A percentile compares a stretch with the other conserved stretches of the same genome.
Evolutionary conservation across 129 eudicot species (phyloP).

Genomic region (Arctium lappa): DNA sequence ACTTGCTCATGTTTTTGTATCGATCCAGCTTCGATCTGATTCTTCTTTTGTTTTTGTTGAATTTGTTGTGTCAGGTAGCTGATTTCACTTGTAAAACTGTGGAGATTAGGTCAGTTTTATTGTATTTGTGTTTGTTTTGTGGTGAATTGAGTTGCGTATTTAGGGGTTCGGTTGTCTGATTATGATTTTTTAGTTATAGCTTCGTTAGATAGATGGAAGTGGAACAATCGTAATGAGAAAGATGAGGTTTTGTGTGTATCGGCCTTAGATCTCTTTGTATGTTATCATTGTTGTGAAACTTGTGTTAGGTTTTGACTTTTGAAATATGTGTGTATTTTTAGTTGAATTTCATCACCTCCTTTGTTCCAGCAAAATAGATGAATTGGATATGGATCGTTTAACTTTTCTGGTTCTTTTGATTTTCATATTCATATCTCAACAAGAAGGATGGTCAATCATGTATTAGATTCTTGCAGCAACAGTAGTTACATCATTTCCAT

Average conservation of each 20-base stretch:
- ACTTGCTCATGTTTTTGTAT: constrained; percentile 7
- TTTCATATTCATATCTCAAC: background rate
- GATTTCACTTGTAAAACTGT: background rate
- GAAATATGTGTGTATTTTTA: background rate
- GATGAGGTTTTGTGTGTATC: background rate
- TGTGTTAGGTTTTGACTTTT: constrained; percentile 17
- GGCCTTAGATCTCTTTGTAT: constrained; percentile 22
- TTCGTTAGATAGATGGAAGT: background rate
- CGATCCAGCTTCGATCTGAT: constrained; percentile 38
- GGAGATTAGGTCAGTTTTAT: constrained; percentile 4
- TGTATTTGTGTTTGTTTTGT: background rate
- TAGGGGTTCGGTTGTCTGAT: background rate
- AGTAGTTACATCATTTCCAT: background rate
- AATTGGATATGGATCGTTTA: background rate
- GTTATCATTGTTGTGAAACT: background rate
- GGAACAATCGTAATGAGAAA: background rate
- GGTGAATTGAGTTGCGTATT: background rate
- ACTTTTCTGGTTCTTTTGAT: background rate
- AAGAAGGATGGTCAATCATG: background rate
- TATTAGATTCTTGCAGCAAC: background rate
- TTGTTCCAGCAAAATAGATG: background rate
- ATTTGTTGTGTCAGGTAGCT: background rate
- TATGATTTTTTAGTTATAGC: background rate
- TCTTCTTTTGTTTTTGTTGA: background rate
- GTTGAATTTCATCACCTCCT: background rate